phyloP scores from a whole-genome alignment of 176 grass and related monocot genomes.

The Raddia distichophylla region DNA sequence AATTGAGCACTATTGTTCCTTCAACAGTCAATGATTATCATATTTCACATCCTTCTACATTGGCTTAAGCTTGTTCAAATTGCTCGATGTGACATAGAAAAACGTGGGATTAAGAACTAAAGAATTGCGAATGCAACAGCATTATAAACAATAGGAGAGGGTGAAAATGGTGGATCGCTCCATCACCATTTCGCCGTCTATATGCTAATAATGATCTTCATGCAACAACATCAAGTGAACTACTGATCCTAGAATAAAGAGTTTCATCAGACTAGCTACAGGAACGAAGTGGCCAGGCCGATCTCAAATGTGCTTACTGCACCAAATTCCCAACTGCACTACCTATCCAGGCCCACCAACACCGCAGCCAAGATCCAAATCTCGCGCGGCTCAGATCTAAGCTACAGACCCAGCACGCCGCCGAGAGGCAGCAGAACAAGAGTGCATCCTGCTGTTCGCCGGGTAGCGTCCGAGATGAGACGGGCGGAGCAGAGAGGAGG shows the following conservation, averaged over 20 bases:
- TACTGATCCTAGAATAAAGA: neutral
- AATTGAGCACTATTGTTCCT: neutral
- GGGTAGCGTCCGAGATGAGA: neutral
- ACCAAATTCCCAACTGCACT: neutral
- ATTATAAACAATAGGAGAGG: neutral
- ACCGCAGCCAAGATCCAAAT: conserved; percentile 36
- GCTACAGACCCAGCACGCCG: neutral
- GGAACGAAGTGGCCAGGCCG: neutral
- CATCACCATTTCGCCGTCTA: neutral
- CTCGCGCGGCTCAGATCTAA: conserved; percentile 43
- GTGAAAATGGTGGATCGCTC: neutral
- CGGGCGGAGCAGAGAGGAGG: neutral
- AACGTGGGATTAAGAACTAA: neutral
- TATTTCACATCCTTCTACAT: neutral
- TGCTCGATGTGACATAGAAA: neutral
- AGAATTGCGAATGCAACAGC: neutral
- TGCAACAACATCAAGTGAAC: neutral
- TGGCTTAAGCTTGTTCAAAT: neutral
- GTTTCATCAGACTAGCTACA: neutral
- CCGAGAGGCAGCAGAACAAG: neutral
- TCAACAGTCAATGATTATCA: neutral
- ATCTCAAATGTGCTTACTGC: neutral
- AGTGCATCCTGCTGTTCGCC: neutral
- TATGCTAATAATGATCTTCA: conserved; percentile 4
- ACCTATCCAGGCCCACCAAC: neutral